Base-by-base conservation (phyloP, 1,284 basidiomycete genomes). In the Tilletiopsis washingtonensis region DNA sequence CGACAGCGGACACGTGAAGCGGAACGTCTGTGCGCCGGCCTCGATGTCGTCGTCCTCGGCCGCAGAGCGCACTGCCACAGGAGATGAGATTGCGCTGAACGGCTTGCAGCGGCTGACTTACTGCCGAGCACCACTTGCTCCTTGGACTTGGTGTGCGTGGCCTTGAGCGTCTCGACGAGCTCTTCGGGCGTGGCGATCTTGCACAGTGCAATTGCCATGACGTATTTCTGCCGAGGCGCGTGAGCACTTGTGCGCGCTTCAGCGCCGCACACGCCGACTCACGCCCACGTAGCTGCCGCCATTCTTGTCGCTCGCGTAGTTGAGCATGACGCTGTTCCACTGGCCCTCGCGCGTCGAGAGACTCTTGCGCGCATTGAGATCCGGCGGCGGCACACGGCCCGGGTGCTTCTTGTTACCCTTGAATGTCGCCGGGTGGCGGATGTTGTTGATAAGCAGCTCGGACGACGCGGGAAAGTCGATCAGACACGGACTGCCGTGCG, bases 1-100 rank as follows among this genome's bases (percentile, higher is more conserved):
- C 45, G 88, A 90, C 51, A 98, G 76, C 85, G 69, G 69, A 20
- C 65, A 67, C 25, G 58, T 66, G 14, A 71, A 51, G 12, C 59
- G 61, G 48, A 71, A 57, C 4, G 61, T 69, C 2, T 61, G 57
- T 2, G 69, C 62, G 4, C 67, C 67, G 2, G 56, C 54, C 37
- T 62, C 54, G 39, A 71, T 62, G 12, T 71, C 69, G 43, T 71
- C 69, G 32, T 71, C 69, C 21, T 56, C 53, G 3, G 62, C 59
- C 25, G 61, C 53, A 23, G n/a, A n/a, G n/a, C n/a, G n/a, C n/a
- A n/a, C n/a, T n/a, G n/a, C n/a, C n/a, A n/a, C n/a, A n/a, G n/a
- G n/a, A n/a, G n/a, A n/a, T n/a, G n/a, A n/a, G n/a, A n/a, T n/a
- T n/a, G n/a, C n/a, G n/a, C n/a, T n/a, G n/a, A n/a, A n/a, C n/a